A percentile compares a stretch with the other conserved stretches of the same genome.
Conservation (phyloP, 164 flowering plant genomes). For the Houttuynia cordata region DNA sequence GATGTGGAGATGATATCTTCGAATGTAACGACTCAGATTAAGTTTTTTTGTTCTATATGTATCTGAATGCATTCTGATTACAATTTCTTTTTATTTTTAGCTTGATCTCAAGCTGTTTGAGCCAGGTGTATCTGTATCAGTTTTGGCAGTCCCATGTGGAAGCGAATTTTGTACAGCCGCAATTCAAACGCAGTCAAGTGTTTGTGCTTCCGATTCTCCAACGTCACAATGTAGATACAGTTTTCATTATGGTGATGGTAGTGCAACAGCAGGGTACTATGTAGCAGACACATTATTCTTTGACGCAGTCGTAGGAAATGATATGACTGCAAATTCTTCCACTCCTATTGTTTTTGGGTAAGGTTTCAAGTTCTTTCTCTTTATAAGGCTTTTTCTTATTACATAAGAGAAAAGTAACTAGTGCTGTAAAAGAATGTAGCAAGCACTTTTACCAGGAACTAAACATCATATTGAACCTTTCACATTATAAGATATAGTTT, state of each 20-base stretch:
- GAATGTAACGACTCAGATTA: no score
- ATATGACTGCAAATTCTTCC: conserved; percentile 42
- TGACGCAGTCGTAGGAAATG: conserved; percentile 38
- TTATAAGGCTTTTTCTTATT: not conserved
- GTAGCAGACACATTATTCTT: conserved; percentile 57
- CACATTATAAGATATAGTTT: not conserved
- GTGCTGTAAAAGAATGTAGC: no score
- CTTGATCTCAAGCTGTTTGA: conserved; percentile 56
- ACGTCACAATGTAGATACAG: conserved; percentile 50
- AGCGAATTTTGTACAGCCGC: conserved; percentile 52
- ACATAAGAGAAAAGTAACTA: not conserved
- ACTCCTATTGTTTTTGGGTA: conserved; percentile 78
- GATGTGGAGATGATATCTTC: no score
- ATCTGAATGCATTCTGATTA: not conserved
- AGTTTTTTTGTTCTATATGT: not conserved
- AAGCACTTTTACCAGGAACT: not conserved
- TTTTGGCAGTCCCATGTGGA: conserved; percentile 50
- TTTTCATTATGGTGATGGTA: conserved; percentile 94
- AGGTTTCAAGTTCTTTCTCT: conserved; percentile 4
- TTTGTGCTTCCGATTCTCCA: conserved; percentile 27
- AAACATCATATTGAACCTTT: not conserved
- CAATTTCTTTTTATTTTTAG: conserved; percentile 21
- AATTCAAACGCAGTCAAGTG: conserved; percentile 48
- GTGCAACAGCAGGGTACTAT: conserved; percentile 83
- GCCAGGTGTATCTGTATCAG: conserved; percentile 59